These are phyloP conservation scores for Ceratonia siliqua DNA, from an alignment of 306 rosid species.

Conservation along the genomic window DNA sequence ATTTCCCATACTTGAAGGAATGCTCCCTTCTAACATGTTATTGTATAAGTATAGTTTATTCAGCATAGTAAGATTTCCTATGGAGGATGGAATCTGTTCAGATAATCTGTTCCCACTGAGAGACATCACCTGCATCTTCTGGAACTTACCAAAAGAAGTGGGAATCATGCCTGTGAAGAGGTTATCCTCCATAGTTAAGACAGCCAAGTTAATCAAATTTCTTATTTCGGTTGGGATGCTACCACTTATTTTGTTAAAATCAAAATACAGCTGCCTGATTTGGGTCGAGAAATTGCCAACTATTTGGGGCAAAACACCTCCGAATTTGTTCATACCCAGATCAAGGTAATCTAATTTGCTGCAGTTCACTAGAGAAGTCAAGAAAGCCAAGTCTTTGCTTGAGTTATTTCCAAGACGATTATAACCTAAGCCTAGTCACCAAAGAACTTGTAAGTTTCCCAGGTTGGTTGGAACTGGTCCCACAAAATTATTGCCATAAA, in stretches of 20 bases:
- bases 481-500: not conserved
- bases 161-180: not conserved
- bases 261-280: not conserved
- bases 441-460: not conserved
- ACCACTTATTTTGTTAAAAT: not conserved
- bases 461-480: not conserved
- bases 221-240: not conserved
- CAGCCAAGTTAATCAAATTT: not conserved
- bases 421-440: not conserved
- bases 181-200: not conserved
- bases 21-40: not conserved
- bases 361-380: not conserved
- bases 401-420: not conserved
- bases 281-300: not conserved
- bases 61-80: not conserved
- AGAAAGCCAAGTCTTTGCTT: not conserved
- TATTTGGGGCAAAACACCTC: not conserved
- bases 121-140: not conserved
- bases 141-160: not conserved
- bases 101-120: not conserved
- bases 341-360: not conserved
- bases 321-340: not conserved
- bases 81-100: not conserved
- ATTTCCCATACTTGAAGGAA: constrained; percentile 1
- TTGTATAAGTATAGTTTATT: not conserved